Evolutionary conservation across 441 rosid species (phyloP), one percentile per base, ranked within the genome.

Genomic region (Syzygium malaccense): DNA sequence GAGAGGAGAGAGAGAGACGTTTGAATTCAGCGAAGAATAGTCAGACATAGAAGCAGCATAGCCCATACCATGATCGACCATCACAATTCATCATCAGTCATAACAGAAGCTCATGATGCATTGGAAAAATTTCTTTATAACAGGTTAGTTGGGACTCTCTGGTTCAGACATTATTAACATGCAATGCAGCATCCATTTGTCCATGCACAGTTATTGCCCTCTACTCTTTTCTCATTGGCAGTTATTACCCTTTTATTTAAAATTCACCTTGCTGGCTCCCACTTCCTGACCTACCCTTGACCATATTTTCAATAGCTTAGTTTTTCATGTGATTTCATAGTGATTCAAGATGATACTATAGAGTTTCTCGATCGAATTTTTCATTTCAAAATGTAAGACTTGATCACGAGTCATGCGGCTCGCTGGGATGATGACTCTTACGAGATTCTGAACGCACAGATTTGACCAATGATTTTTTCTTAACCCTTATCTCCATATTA

Each of bases 11-110:
- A 78, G 20, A 75, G 84, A 86, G 88, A 55, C 64, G 84, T 33
- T 86, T 66, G 91, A 48, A 66, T 75, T 75, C 37, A 80, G 62
- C 60, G 75, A 45, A 41, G 83, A 41, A 23, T 25, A 41, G 53
- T 45, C 4, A 75, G 53, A 23, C 51, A 41, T 17, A 71, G 83
- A 75, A 14, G 30, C 10, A 64, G 84, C 86, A 89, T 86, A 86
- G 87, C 91, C 28, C 60, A 51, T 85, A 75, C 49, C 86, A 60
- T 86, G 48, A 86, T 86, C 90, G 41, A 85, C 89, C 88, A 54
- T 85, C 84, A 66, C 55, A 32, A 14, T 60, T 23, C 66, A 66
- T 87, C 14, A n/a, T 64, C 48, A 7, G 48, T 30, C 51, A 6
- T 71, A 37, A 37, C n/a, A 37, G 51, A 41, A 37, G 80, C 83